Evolutionary conservation across 192 early-diverging fungal species (phyloP), one percentile per base, ranked within the genome.

Genomic region (Backusella liffmaniae): DNA sequence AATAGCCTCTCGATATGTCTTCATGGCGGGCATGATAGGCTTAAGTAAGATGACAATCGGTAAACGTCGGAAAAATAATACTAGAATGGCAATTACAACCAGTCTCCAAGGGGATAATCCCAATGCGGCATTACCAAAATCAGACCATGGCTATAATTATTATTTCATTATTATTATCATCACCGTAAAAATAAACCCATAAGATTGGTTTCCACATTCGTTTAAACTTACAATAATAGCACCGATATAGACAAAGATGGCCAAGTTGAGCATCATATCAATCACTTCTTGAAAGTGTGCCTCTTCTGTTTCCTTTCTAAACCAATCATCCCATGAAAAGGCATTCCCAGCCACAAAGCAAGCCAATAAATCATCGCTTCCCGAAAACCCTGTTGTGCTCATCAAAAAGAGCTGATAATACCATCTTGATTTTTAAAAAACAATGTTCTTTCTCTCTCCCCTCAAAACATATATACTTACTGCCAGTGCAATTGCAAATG

Each of bases 321-420:
- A 97, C 96, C 96, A 98, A 66, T 91, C 92, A 67, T 98, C 96
- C 95, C 95, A 96, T 1, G 94, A 90, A 59, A 96, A 92, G 3
- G 90, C 84, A 82, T 93, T 91, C 5, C 94, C 94, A 1, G 92
- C 91, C 29, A 90, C 84, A 84, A 95, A 95, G 68, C 91, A 92
- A 42, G 93, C 90, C 29, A 96, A 76, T 12, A 96, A 86, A 68
- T 92, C 90, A 77, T 95, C 92, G 39, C 89, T 90, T 23, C 90
- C 93, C 7, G 93, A 80, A 16, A 94, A 86, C 4, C 91, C 91
- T 65, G 90, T 91, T 46, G 90, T 77, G 6, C 93, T 92, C 67
- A 93, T 85, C 5, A 94, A 82, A n/a, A 92, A 79, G 23, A 93
- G 73, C 44, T 44, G 18, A 76, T 32, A 32, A 32, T 32, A 32